Conservation (phyloP, 441 rosid species). For the Theobroma grandiflorum region DNA sequence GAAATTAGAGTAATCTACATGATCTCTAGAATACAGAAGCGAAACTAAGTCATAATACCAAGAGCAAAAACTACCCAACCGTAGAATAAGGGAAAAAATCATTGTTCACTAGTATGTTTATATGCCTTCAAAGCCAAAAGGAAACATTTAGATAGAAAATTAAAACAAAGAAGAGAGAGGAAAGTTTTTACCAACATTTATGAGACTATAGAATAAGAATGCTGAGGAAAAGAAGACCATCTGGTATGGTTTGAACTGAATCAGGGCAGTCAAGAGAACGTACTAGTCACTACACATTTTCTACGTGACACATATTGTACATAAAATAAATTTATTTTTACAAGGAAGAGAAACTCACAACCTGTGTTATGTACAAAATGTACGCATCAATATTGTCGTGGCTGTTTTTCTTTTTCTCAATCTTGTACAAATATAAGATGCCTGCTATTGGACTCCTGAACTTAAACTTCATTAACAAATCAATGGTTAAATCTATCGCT, state of each 20-base stretch:
- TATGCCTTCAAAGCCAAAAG: background rate
- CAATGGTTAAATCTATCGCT: conserved; percentile 8
- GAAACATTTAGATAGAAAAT: background rate
- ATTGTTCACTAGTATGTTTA: conserved; percentile 3
- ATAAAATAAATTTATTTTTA: background rate
- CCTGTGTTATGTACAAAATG: background rate
- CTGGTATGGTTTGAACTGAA: background rate
- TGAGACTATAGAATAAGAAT: background rate
- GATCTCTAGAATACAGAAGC: background rate
- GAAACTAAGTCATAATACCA: conserved; percentile 5
- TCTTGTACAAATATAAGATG: background rate
- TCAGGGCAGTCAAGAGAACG: background rate
- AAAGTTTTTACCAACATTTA: background rate
- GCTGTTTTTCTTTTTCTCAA: conserved; percentile 1
- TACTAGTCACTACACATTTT: background rate
- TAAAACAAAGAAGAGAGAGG: background rate
- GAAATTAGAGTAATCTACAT: background rate
- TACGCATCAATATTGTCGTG: background rate
- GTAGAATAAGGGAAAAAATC: background rate
- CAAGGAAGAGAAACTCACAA: background rate
- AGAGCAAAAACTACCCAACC: background rate
- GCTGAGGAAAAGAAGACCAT: background rate
- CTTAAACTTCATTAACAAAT: background rate
- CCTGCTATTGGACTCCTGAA: background rate
- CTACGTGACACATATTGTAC: background rate